A percentile compares a stretch with the other conserved stretches of the same genome.
phyloP scores from a whole-genome alignment of 176 grass and related monocot species.

The Oryza australiensis region DNA sequence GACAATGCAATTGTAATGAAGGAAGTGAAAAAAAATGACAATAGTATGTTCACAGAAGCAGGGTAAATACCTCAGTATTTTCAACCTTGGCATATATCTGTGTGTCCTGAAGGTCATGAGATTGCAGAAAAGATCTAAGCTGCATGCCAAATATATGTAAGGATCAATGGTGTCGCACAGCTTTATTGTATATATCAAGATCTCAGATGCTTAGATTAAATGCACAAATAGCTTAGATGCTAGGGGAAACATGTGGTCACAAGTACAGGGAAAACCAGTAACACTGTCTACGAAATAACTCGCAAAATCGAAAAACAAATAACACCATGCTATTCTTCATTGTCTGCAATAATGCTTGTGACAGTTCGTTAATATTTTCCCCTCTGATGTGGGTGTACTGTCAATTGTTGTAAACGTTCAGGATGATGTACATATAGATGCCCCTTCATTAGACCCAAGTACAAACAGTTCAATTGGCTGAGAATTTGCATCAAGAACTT shows the following conservation, averaged over 20 bases:
- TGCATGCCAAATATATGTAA: conserved; percentile 45
- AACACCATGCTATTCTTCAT: background rate
- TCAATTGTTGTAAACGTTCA: conserved; percentile 10
- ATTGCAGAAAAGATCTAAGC: conserved; percentile 83
- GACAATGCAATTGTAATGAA: conserved; percentile 19
- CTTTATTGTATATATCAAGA: conserved; percentile 3
- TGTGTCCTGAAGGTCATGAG: conserved; percentile 67
- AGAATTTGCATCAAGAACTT: conserved; percentile 18
- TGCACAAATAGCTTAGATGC: background rate
- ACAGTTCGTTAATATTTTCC: background rate
- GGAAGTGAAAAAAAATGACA: conserved; percentile 29
- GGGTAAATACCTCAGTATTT: conserved; percentile 66
- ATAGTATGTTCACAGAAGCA: background rate
- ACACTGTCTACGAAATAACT: background rate
- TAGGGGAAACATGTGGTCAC: background rate
- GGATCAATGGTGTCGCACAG: conserved; percentile 19
- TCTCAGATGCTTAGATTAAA: background rate
- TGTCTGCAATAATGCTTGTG: conserved; percentile 6
- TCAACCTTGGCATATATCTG: conserved; percentile 95
- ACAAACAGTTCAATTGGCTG: background rate
- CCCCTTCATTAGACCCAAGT: background rate
- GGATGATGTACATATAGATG: conserved; percentile 18
- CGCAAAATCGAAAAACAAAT: background rate
- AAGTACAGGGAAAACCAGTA: background rate
- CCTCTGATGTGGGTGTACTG: background rate